phyloP scores from a whole-genome alignment of 768 basidiomycete species.

The Tulasnella sp. region DNA sequence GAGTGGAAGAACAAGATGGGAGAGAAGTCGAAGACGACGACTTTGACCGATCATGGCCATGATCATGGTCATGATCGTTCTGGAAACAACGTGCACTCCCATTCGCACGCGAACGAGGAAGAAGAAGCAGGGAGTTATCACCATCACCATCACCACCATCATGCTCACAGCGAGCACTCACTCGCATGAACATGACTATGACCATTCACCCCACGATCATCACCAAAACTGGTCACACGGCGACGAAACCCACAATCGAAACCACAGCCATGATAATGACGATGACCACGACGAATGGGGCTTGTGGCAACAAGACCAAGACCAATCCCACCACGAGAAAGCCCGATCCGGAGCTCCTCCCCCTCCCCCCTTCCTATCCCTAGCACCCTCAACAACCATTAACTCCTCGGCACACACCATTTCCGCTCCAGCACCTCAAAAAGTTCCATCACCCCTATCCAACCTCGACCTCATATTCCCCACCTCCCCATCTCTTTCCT shows the following conservation, averaged over 20 bases:
- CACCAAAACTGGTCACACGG: background rate
- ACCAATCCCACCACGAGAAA: no score
- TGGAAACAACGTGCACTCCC: background rate
- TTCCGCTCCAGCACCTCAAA: background rate
- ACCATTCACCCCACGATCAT: background rate
- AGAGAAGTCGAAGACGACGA: no score
- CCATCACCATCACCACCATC: no score
- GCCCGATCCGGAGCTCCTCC: background rate
- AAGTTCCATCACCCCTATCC: background rate
- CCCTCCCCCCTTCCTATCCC: no score
- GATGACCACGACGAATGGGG: slow-evolving; percentile 16
- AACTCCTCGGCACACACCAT: background rate
- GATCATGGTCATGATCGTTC: background rate
- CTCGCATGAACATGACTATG: background rate
- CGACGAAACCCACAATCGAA: slow-evolving; percentile 6
- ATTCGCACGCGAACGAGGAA: background rate
- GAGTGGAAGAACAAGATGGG: background rate
- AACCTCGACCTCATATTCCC: background rate
- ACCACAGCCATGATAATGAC: slow-evolving; percentile 14
- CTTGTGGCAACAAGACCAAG: slow-evolving; percentile 14
- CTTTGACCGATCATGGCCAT: no score
- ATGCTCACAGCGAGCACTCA: no score
- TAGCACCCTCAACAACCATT: background rate
- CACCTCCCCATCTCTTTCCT: background rate
- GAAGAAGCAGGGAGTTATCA: no score